A percentile compares a stretch with the other conserved stretches of the same genome.
These are phyloP conservation scores for Ophiostoma pallidulum DNA, from an alignment of 2,329 filamentous ascomycete genomes.

Conservation along the genomic window DNA sequence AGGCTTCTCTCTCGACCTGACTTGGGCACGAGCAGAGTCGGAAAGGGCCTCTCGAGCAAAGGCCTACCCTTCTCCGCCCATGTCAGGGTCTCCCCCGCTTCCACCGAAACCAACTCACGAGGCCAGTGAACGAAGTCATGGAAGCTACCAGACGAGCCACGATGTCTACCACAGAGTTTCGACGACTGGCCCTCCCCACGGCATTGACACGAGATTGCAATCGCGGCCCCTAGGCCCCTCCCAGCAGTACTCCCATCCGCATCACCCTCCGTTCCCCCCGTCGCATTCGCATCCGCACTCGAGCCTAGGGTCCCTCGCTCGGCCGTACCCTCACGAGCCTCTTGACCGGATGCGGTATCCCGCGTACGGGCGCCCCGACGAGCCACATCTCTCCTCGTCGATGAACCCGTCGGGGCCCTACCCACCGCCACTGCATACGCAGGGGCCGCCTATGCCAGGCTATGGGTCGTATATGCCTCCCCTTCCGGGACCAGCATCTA, in stretches of 20 bases:
- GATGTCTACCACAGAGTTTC: conserved; percentile 40
- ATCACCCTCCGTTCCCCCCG: neutral
- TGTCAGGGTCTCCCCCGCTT: conserved; percentile 59
- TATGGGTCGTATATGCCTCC: conserved; percentile 23
- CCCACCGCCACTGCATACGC: conserved; percentile 20
- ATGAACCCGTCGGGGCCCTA: conserved; percentile 19
- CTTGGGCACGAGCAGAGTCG: conserved; percentile 46
- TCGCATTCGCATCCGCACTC: neutral
- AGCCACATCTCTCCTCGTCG: conserved; percentile 22
- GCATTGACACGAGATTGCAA: conserved; percentile 26
- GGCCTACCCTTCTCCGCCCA: conserved; percentile 64
- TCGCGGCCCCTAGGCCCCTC: conserved; percentile 4
- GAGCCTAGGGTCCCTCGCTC: conserved; percentile 9
- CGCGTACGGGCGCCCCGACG: conserved; percentile 29
- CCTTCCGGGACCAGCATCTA: conserved; percentile 13
- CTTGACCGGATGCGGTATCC: conserved; percentile 31
- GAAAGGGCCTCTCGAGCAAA: conserved; percentile 42
- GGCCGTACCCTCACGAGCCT: conserved; percentile 30
- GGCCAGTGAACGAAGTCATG: conserved; percentile 45
- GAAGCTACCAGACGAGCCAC: conserved; percentile 36
- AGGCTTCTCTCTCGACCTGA: conserved; percentile 46
- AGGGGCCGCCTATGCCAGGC: conserved; percentile 20
- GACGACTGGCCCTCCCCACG: conserved; percentile 24
- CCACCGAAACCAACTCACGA: conserved; percentile 50
- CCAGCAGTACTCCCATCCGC: conserved; percentile 1